Evolutionary conservation across 2,329 filamentous ascomycete genomes (phyloP), one percentile per base, ranked within the genome.

Genomic region (Cercospora sp.): DNA sequence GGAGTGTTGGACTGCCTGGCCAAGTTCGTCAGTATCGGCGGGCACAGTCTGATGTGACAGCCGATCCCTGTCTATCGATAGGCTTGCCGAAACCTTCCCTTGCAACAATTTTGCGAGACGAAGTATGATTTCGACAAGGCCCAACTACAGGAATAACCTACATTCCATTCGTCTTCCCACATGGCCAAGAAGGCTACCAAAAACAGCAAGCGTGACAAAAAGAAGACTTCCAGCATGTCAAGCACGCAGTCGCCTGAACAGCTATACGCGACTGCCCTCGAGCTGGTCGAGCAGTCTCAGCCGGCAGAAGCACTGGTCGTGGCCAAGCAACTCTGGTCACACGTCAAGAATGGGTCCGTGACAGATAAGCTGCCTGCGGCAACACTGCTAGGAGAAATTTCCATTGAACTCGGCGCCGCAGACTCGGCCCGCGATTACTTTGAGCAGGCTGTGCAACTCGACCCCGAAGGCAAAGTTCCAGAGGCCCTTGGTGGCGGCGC

Each of bases 381-480:
- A 60, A 92, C 90, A 73, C 82, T 97, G 36, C 85, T 95, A 23
- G 94, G 91, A 64, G 91, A 96, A 75, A 92, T 96, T 75, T 86
- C 89, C 74, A 86, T 97, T 66, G 93, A 97, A 77, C 81, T 92
- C 3, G 94, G 95, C 70, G 92, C 97, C 55, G 85, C 91, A 64
- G 90, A 94, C 63, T 82, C 87, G 16, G 94, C 94, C 51, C 86
- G 90, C 68, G 81, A 84, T 58, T 90, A 88, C 75, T 97, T 97
- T 75, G 79, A 89, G 68, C 84, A 87, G 57, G 93, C 95, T 0
- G 90, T 91, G 42, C 83, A 85, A 64, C 85, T 95, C 40, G 95
- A 99, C 78, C 85, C 89, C 26, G 88, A 94, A 66, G 95, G 94
- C 18, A 80, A 83, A 45, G 82, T 89, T 68, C 86, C 90, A 18